Conservation (phyloP, 1,284 basidiomycete species). For the Coriolopsis trogii region DNA sequence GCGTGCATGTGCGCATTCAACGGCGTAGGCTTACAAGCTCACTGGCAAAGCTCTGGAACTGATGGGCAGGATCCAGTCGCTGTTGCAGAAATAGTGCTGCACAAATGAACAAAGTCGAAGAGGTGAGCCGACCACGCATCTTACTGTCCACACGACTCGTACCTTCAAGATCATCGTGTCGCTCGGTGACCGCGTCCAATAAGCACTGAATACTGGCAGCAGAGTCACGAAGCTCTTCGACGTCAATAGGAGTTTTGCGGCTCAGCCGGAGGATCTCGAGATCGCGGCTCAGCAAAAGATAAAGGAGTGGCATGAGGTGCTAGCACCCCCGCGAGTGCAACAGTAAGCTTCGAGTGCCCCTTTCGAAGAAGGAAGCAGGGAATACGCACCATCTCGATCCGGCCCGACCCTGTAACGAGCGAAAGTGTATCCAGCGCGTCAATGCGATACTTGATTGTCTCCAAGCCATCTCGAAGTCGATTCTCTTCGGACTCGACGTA, state of each 20-base stretch:
- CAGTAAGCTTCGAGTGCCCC: no score
- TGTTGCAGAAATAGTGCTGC: constrained; percentile 40
- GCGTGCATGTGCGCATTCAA: not conserved
- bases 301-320: constrained; percentile 33
- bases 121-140: no score
- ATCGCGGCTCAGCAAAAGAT: constrained; percentile 21
- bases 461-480: no score
- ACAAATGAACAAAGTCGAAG: not conserved
- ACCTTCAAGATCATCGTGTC: constrained; percentile 18
- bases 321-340: no score
- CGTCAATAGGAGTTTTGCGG: constrained; percentile 10
- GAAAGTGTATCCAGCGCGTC: constrained; percentile 29
- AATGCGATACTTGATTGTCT: constrained; percentile 26
- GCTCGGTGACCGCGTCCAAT: constrained; percentile 12
- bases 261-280: constrained; percentile 19
- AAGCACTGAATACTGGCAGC: constrained; percentile 14
- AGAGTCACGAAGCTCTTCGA: constrained; percentile 31
- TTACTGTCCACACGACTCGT: not conserved
- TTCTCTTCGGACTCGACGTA: no score
- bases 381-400: constrained; percentile 31
- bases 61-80: constrained; percentile 26
- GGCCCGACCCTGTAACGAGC: constrained; percentile 24
- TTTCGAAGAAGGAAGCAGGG: no score
- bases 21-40: constrained; percentile 26
- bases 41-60: constrained; percentile 30